phyloP scores from a whole-genome alignment of 371 early-diverging fungal species.

The Nosema granulosis region DNA sequence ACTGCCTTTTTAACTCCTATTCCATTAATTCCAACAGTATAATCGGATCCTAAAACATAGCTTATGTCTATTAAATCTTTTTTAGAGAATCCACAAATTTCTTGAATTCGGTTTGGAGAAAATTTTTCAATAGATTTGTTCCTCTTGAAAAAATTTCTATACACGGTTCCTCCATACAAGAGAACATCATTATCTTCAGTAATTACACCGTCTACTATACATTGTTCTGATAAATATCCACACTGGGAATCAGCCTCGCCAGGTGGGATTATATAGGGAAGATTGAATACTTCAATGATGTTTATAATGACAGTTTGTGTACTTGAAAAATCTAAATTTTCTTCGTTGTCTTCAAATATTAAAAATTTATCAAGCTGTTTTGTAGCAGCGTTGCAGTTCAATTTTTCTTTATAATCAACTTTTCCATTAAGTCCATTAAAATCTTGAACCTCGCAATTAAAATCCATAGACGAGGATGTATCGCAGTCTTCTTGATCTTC shows the following conservation, averaged over 20 bases:
- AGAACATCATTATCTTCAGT: constrained; percentile 97
- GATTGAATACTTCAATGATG: constrained; percentile 81
- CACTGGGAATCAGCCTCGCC: constrained; percentile 96
- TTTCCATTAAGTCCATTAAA: too few relatives aligned
- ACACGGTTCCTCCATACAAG: constrained; percentile 82
- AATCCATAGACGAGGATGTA: background rate
- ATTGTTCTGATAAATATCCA: constrained; percentile 71
- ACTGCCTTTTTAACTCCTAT: constrained; percentile 86
- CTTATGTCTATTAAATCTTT: constrained; percentile 77
- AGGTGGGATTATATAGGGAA: constrained; percentile 85
- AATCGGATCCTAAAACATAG: constrained; percentile 89
- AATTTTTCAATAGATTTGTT: constrained; percentile 75
- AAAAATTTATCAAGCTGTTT: background rate
- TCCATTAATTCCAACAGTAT: constrained; percentile 83
- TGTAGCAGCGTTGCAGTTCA: background rate
- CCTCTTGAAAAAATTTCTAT: constrained; percentile 86
- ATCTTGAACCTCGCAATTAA: background rate
- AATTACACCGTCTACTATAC: constrained; percentile 85
- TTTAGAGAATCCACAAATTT: constrained; percentile 71
- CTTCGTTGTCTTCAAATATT: background rate
- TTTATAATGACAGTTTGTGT: constrained; percentile 24
- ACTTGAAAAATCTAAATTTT: constrained; percentile 5
- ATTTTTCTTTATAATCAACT: background rate
- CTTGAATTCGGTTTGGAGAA: constrained; percentile 69
- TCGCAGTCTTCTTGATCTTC: background rate